Conservation (phyloP, 1,284 basidiomycete genomes). For the Melanopsichium pennsylvanicum region DNA sequence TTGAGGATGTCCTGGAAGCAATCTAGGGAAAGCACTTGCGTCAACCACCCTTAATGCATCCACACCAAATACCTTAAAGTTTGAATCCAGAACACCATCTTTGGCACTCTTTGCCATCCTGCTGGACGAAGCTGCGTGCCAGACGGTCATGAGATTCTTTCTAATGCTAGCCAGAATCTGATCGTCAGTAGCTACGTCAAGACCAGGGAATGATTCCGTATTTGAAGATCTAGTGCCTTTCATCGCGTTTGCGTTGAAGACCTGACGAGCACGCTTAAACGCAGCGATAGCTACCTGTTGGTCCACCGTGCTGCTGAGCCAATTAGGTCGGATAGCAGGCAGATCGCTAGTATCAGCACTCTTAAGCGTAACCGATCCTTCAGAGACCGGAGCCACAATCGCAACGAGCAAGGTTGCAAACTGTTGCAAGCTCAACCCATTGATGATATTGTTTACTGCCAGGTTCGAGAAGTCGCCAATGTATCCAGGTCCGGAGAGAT, state of each 20-base stretch:
- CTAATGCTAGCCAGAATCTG: constrained; percentile 67
- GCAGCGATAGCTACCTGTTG: constrained; percentile 62
- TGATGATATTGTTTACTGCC: constrained; percentile 23
- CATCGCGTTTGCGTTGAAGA: constrained; percentile 64
- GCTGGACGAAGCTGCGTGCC: constrained; percentile 66
- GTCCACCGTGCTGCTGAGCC: constrained; percentile 51
- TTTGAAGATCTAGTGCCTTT: constrained; percentile 62
- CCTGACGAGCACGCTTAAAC: constrained; percentile 40
- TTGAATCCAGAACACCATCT: constrained; percentile 69
- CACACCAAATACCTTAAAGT: constrained; percentile 69
- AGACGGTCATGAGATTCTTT: constrained; percentile 66
- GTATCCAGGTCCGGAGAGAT: constrained; percentile 48
- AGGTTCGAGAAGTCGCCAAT: constrained; percentile 51
- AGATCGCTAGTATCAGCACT: constrained; percentile 66
- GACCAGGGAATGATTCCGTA: constrained; percentile 65
- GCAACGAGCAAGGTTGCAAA: constrained; percentile 47
- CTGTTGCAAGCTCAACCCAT: constrained; percentile 32
- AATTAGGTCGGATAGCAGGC: constrained; percentile 68
- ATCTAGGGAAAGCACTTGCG: constrained; percentile 68
- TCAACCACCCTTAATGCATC: constrained; percentile 69
- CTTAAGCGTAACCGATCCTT: constrained; percentile 66
- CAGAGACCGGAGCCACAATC: constrained; percentile 53
- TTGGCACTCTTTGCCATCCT: constrained; percentile 64
- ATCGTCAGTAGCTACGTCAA: constrained; percentile 64
- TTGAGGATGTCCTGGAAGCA: constrained; percentile 53